Evolutionary conservation across 352 stramenopile species (phyloP), one percentile per base, ranked within the genome.

Genomic region (Globisporangium abappressorium): DNA sequence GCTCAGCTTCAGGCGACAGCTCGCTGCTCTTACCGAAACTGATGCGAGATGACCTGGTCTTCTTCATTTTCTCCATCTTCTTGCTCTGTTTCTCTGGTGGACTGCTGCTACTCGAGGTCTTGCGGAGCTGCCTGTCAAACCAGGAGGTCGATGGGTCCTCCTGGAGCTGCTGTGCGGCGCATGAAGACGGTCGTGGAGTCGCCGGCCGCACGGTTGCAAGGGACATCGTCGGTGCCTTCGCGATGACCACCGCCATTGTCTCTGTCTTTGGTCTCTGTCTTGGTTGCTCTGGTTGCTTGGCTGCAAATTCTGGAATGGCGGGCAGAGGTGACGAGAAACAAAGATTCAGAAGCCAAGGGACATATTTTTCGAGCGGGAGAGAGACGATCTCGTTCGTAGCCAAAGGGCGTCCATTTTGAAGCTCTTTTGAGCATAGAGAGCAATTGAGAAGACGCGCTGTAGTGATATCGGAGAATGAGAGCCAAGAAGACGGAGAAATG

Each of bases 1-100:
- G 24, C 26, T 67, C 61, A 7, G 67, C 67, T 60, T 72, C 67
- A 8, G 22, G 24, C 0, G 67, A 58, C 0, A 72, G 22, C 22
- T 58, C 43, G 14, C 15, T 24, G 5, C 24, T 2, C 2, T 20
- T n/a, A 6, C 54, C 41, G 41, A 49, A 49, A 20, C 15, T 49
- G 43, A 49, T n/a, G 3, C 43, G 43, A 22, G 43, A 49, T 18
- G 43, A 11, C 18, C 8, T 22, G 43, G 36, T 18, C 36, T 15
- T 43, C 36, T 43, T 14, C 5, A 60, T n/a, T 22, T 53, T 70
- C 28, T 49, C 14, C 9, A 18, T 38, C 15, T 56, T n/a, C 26
- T 57, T 41, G 18, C 5, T 20, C 3, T 15, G 9, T 14, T 54
- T 43, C 47, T 49, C 30, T 30, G 56, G 11, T 3, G 33, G 14